phyloP scores from a whole-genome alignment of 2,329 filamentous ascomycete genomes.

The Graphiopsis chlorocephala region DNA sequence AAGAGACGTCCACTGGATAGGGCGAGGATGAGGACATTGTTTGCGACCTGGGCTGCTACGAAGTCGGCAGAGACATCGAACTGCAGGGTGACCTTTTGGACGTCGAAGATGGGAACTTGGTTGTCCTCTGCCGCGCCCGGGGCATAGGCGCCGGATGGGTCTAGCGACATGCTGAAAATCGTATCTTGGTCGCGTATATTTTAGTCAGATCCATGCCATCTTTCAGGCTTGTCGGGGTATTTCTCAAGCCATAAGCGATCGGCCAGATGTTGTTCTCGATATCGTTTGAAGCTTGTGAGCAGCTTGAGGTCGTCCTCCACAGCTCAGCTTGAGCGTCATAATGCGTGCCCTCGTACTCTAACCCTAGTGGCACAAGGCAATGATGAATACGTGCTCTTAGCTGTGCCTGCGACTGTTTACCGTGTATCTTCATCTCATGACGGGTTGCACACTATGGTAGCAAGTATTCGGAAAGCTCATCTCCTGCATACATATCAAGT shows the following conservation, averaged over 20 bases:
- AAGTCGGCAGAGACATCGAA: conserved; percentile 95
- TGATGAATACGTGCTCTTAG: neutral
- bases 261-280: neutral
- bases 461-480: neutral
- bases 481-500: neutral
- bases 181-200: neutral
- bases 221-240: neutral
- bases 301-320: neutral
- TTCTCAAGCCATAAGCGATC: neutral
- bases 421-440: neutral
- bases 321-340: neutral
- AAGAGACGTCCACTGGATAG: conserved; percentile 89
- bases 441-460: neutral
- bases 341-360: neutral
- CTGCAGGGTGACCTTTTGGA: conserved; percentile 87
- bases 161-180: conserved; percentile 22
- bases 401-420: neutral
- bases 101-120: conserved; percentile 80
- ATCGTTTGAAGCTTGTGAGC: neutral
- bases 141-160: conserved; percentile 29
- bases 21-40: conserved; percentile 91
- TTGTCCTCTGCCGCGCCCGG: conserved; percentile 24
- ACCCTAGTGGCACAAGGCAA: neutral
- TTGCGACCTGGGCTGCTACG: conserved; percentile 92
- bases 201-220: neutral